Base-by-base conservation (phyloP, 1,284 basidiomycete species). In the Rugiboletus extremiorientalis region DNA sequence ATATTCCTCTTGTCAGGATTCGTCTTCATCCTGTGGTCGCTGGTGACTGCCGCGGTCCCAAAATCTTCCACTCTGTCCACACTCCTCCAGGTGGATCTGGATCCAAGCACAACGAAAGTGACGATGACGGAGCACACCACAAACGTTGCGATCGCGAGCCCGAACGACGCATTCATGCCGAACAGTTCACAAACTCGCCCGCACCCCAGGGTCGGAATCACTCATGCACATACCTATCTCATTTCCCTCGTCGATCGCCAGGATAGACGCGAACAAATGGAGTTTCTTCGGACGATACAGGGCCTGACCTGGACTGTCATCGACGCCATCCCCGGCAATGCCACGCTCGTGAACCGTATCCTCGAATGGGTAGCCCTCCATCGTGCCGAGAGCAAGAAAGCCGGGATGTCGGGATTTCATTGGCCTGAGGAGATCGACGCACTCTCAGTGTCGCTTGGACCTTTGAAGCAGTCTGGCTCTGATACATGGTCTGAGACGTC, bases 231-330 rank as follows among this genome's bases (percentile, higher is more conserved):
- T 71, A 77, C 84, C 52, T 85, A 82, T 62, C 82, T 90, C 5
- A 63, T 91, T 34, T 87, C 85, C 14, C 66, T 67, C 28, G 40
- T 42, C 28, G 46, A 52, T 41, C 67, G 65, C 45, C 66, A 53
- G 45, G 66, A 66, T 23, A 62, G 65, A 47, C 68, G 64, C 28
- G 56, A 63, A 44, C 61, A 70, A n/a, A 68, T 67, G 68, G 66
- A 56, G 27, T 41, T 50, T 43, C 41, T 66, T 16, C 57, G 59
- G 25, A 52, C 44, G 27, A 51, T 36, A 18, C 65, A 58, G 40
- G 74, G 68, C 18, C 63, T 87, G 14, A 64, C 71, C 20, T 88
- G 84, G 84, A 76, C 74, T 3, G 81, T 85, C 62, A 56, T 80
- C n/a, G 76, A 83, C 53, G 85, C 84, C 15, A 66, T 77, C 1